Evolutionary conservation across 2,329 filamentous ascomycete species (phyloP).

Genomic region (Orbilia javanica): DNA sequence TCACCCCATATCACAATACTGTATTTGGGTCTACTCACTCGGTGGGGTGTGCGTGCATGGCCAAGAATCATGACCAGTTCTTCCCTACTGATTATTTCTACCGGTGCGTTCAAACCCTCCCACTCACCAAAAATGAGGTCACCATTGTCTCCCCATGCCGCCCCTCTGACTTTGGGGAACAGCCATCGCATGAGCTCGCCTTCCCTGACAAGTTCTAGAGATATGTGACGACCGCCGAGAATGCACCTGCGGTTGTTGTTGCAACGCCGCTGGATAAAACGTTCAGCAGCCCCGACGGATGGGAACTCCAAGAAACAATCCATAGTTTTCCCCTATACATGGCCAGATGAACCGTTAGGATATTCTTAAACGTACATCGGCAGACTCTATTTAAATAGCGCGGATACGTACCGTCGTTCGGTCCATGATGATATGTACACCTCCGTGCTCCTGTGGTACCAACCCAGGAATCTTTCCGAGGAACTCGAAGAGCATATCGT

Average conservation of each 20-base stretch:
- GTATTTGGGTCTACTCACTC: conserved; percentile 68
- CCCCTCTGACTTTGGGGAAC: conserved; percentile 72
- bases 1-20: not conserved
- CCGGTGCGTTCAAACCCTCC: not conserved
- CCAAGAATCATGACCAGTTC: conserved; percentile 75
- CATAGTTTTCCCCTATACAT: conserved; percentile 72
- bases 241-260: conserved; percentile 64
- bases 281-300: conserved; percentile 70
- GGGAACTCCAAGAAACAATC: conserved; percentile 74
- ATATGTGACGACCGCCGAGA: conserved; percentile 72
- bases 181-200: conserved; percentile 73
- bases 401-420: conserved; percentile 63
- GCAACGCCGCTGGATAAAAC: conserved; percentile 64
- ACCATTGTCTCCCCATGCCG: conserved; percentile 69
- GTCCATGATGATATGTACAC: conserved; percentile 75
- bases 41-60: conserved; percentile 73
- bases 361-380: not conserved
- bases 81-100: conserved; percentile 73
- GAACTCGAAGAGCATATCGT: conserved; percentile 69
- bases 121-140: conserved; percentile 63
- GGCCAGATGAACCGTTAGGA: not conserved
- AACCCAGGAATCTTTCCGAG: conserved; percentile 72
- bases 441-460: conserved; percentile 68
- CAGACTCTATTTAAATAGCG: not conserved
- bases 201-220: conserved; percentile 72